Base-by-base conservation (phyloP, 495 filamentous ascomycete species). In the Xylona heveae region DNA sequence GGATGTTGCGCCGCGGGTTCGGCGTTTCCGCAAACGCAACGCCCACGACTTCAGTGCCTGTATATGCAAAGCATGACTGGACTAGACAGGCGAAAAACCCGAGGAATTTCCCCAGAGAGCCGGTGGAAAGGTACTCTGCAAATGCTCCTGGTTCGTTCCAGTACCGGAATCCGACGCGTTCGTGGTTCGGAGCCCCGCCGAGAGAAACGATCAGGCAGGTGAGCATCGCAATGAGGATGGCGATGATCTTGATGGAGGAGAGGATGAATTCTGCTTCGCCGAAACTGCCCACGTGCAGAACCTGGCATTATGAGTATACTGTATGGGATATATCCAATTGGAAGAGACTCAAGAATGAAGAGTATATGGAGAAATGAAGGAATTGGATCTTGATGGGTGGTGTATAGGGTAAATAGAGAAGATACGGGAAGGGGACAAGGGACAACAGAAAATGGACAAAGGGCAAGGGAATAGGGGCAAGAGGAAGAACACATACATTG, bases 1-100 rank as follows among this genome's bases (percentile, higher is more conserved):
- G 44, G 3, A 47, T 38, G 24, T 44, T 47, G 8, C 26, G 41
- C 28, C 28, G 44, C 1, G 44, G 28, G 24, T 22, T 32, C 8
- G 8, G 10, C 10, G 19, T 26, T 14, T 33, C 31, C 6, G 12
- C 31, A 8, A 17, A n/a, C 10, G 31, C 14, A 10, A 33, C 18
- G 31, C 7, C 31, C 6, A 33, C 8, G 9, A 24, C 22, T 19
- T 33, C 31, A 15, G 18, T 8, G 10, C 6, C 14, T 25, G 13
- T 7, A 30, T 9, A 30, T 8, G 10, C 31, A 14, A 26, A 25
- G 7, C 8, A 8, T 25, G 23, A 7, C 13, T 7, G 7, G 23
- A 7, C 23, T 13, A 25, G 7, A 13, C 8, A 8, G 23, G 7
- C 13, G 8, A 7, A 25, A 7, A 25, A 7, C 8, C 23, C 23